phyloP scores from a whole-genome alignment of 305 asterid species.

The Petunia hybrid region DNA sequence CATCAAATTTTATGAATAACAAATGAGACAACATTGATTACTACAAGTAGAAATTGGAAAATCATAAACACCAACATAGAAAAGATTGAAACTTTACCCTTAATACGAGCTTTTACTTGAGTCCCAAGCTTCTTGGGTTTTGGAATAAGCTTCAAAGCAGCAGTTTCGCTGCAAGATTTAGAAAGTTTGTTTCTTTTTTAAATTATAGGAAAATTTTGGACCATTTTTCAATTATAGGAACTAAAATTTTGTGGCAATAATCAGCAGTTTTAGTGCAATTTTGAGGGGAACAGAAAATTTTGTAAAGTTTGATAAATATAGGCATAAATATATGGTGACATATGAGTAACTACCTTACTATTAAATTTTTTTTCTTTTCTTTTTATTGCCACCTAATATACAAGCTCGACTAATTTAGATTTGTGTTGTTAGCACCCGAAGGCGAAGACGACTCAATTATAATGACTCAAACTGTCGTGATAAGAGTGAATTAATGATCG shows the following conservation, averaged over 20 bases:
- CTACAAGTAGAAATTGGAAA: background rate
- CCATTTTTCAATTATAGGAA: background rate
- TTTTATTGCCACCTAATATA: too few relatives aligned
- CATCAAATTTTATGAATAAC: background rate
- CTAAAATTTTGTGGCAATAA: background rate
- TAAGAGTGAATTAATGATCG: too few relatives aligned
- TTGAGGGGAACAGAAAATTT: background rate
- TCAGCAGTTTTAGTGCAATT: background rate
- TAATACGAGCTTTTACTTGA: background rate
- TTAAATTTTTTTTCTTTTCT: too few relatives aligned
- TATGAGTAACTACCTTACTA: background rate
- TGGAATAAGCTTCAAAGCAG: background rate
- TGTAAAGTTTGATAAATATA: background rate
- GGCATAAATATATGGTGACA: background rate
- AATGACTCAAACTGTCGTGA: too few relatives aligned
- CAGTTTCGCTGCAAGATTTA: background rate
- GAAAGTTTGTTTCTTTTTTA: background rate
- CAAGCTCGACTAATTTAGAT: too few relatives aligned
- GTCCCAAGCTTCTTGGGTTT: background rate
- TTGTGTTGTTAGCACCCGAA: too few relatives aligned
- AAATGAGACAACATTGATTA: background rate
- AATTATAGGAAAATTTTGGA: background rate
- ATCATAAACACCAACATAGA: background rate
- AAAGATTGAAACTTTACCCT: conserved; percentile 23
- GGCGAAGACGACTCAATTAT: too few relatives aligned